Evolutionary conservation across 805 yeast genomes (phyloP), one percentile per base, ranked within the genome.

Genomic region (Candida nanaspora): DNA sequence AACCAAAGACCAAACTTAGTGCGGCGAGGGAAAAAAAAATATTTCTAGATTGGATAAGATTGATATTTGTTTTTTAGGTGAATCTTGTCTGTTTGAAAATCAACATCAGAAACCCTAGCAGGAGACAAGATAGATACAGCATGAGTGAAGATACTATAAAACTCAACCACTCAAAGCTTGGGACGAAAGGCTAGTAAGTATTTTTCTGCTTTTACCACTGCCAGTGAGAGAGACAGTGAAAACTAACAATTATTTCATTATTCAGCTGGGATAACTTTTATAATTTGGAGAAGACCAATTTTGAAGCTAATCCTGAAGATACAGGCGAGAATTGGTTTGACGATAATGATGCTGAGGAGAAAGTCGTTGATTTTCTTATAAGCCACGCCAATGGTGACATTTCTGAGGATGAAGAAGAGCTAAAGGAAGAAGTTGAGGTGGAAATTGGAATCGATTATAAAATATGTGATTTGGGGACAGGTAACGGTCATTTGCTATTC

Each of bases 311-410:
- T 56, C 78, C 83, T 15, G 72, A 82, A 16, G 97, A 93, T 57
- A 80, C 88, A 0, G 99, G 99, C 2, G 98, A 93, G 60, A 76
- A 89, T 59, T 93, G 98, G 98, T 93, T 93, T 61, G 80, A 84
- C 49, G 98, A 93, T 53, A 82, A 85, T n/a, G 88, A 83, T 53
- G 98, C 98, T 0, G 98, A 91, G 55, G 71, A 69, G 44, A 82
- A 79, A 55, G 82, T 93, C 78, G 70, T 84, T n/a, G 76, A 77
- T 37, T 89, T 82, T 52, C 57, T 91, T 6, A 62, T 69, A 15
- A 5, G 23, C 14, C 34, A 31, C 5, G 34, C 22, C 7, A 31
- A 6, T 4, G 34, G 22, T 31, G 34, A 31, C 16, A 18, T 31
- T 6, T 31, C 34, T 7, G 34, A 31, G 6, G 20, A 16, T 31